These are phyloP conservation scores for Colletotrichum agaves DNA, from an alignment of 2,329 filamentous ascomycete genomes.

Conservation along the genomic window DNA sequence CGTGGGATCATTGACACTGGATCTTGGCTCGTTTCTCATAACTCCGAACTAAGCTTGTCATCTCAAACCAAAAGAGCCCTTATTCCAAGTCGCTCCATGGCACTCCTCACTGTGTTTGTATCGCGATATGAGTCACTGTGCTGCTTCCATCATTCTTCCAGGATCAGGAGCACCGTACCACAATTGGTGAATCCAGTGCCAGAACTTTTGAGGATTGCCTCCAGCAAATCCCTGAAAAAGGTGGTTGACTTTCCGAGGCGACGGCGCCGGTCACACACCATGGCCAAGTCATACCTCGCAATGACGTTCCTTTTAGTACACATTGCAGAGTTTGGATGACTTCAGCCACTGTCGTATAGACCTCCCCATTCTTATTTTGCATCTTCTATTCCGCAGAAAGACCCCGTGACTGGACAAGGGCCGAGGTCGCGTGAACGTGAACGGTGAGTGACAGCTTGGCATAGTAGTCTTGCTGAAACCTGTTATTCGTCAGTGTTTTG, in stretches of 20 bases:
- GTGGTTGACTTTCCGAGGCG: constrained; percentile 11
- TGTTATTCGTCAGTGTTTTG: neutral
- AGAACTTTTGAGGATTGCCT: constrained; percentile 9
- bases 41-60: neutral
- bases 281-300: constrained; percentile 30
- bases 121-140: neutral
- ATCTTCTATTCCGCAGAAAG: neutral
- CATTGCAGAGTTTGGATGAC: constrained; percentile 16
- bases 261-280: constrained; percentile 24
- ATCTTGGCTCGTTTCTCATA: too few relatives aligned
- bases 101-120: neutral
- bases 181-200: constrained; percentile 27
- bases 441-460: constrained; percentile 24
- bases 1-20: too few relatives aligned
- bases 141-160: constrained; percentile 21
- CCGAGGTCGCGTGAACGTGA: constrained; percentile 21
- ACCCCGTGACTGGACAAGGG: constrained; percentile 8
- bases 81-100: constrained; percentile 15
- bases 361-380: neutral
- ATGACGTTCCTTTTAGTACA: neutral
- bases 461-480: neutral
- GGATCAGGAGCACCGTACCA: constrained; percentile 10
- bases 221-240: constrained; percentile 21
- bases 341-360: neutral
- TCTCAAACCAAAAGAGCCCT: constrained; percentile 18